Percentiles rank a stretch among this genome's conserved stretches.
Evolutionary conservation across 768 basidiomycete species (phyloP).

Genomic region (Cantharellus anzutake): DNA sequence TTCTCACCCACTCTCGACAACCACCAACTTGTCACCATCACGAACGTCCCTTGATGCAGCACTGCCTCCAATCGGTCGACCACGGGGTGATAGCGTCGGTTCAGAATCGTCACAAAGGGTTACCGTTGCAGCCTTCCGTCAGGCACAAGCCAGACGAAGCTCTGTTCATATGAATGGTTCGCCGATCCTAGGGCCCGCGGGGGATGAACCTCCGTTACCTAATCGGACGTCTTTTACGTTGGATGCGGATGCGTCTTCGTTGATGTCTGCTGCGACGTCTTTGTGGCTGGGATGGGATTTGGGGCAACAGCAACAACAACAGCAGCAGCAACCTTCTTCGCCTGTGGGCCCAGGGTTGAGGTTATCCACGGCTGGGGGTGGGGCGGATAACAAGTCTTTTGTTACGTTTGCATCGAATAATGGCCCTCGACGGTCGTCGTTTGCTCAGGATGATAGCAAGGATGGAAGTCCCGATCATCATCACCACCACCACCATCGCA

Average conservation of each 20-base stretch:
- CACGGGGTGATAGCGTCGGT: slow-evolving; percentile 1
- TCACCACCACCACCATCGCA: no score
- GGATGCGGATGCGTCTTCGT: neutral
- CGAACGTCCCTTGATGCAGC: neutral
- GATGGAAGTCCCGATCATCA: no score
- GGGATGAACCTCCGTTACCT: neutral
- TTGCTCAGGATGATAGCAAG: no score
- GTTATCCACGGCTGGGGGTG: no score
- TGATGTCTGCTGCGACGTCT: no score
- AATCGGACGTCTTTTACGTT: neutral
- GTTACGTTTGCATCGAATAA: no score
- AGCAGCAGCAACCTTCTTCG: no score
- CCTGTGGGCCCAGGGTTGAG: no score
- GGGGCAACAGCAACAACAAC: no score
- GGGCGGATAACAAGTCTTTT: no score
- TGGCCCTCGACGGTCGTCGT: no score
- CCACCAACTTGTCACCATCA: neutral
- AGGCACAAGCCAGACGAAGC: slow-evolving; percentile 4
- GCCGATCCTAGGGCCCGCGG: neutral
- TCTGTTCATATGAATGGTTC: neutral
- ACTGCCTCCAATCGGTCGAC: neutral
- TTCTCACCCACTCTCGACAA: neutral
- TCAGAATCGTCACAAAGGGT: slow-evolving; percentile 2
- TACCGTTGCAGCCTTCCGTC: slow-evolving; percentile 7
- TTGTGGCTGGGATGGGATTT: no score